Base-by-base conservation (phyloP, 352 stramenopile species). In the Globisporangium radiosum region DNA sequence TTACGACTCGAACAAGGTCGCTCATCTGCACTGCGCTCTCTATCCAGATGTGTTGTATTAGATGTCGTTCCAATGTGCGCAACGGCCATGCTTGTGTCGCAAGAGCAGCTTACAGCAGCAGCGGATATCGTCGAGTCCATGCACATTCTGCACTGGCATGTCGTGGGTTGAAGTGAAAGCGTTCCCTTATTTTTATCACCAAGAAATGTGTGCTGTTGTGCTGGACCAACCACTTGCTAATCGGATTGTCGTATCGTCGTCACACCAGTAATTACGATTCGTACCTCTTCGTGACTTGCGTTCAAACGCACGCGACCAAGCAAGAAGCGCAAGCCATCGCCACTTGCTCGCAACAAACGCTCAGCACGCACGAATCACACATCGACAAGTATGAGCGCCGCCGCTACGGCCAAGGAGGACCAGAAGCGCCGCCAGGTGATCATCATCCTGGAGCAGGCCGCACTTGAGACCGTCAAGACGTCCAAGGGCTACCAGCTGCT, bases 401-500 rank as follows among this genome's bases (percentile, higher is more conserved):
- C 33, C 52, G 44, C 44, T 50, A 68, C 60, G 19, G 76, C 47
- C 50, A 87, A 87, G 50, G 80, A 88, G 33, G 83, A 92, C 60
- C 75, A 85, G 57, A 87, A 93, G 65, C 76, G 84, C 59, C 84
- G 84, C 14, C 85, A 97, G 64, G 85, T 99, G 62, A 98, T 99
- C 60, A 82, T 99, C 45, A 89, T 99, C 57, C 81, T 99, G 52
- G 97, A 99, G 76, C 90, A 99, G 72, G 98, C 98, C 44, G 93
- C 87, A 52, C 83, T 99, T 43, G 98, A 99, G 86, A 99, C 97
- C 37, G 96, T 99, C 40, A 99, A 99, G 85, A 99, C 98, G 47
- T 97, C 94, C 56, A 98, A 98, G 65, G 92, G 98, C 52, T 99
- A 98, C 71, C 95, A 99, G 78, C 81, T 99, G 60, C 88, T 99